Base-by-base conservation (phyloP, 2,329 filamentous ascomycete species). In the Calonectria hongkongensis region DNA sequence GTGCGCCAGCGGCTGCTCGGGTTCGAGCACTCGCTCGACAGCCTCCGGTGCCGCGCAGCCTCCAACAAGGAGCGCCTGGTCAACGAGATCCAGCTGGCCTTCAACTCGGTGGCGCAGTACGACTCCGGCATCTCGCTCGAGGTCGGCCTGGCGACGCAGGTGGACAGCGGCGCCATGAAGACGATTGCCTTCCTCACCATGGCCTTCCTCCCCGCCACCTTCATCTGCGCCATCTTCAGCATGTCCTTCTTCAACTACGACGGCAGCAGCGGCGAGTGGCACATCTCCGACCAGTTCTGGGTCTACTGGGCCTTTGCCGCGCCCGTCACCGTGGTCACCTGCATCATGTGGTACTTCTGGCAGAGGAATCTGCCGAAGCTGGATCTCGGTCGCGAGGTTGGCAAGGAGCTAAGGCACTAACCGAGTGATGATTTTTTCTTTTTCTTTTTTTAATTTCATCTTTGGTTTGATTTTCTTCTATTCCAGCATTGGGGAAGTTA, bases 1-100 rank as follows among this genome's bases (percentile, higher is more conserved):
- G 79, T 85, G 0, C 79, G 81, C 28, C 73, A 81, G 36, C 76
- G 82, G 4, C 78, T 88, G 6, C 70, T 76, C 0, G 84, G 82
- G 66, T 80, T 77, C 45, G 78, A 82, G 33, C 79, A 83, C 21
- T 80, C 85, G 18, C 64, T 86, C 1, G 72, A 75, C 18, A 84
- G 81, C 64, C 79, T 87, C 0, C 81, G 81, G 2, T 73, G 79
- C 13, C 82, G 87, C 15, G 82, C 86, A 0, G 72, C 73, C 0
- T 83, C 86, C 0, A 87, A 85, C 76, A 82, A 83, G 15, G 81
- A 85, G 16, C 74, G 91, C 71, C 82, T 93, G 78, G 63, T 88
- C 80, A 81, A 92, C 83, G 80, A 92, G 86, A 85, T 92, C 81
- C 81, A 91, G 70, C 83, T 93, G 73, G 78, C 84, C 0, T 89